Evolutionary conservation across 176 grass and related monocot genomes (phyloP).

Genomic region (Juncus effusus): DNA sequence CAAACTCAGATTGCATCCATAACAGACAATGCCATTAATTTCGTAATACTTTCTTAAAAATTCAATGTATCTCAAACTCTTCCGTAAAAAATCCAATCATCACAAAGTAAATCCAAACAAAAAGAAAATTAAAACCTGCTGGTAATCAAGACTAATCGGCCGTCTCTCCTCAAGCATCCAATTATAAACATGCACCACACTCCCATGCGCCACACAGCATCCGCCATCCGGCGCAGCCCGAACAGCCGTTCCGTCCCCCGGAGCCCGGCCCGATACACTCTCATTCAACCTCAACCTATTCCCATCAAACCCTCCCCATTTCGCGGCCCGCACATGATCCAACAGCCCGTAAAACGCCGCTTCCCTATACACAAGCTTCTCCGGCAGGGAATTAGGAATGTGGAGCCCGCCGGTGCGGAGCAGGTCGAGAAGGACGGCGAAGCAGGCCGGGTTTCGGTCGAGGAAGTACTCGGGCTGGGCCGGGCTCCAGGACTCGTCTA

Average conservation of each 20-base stretch:
- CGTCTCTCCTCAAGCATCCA: slow-evolving; percentile 88
- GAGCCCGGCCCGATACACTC: slow-evolving; percentile 56
- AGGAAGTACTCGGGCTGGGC: slow-evolving; percentile 61
- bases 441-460: slow-evolving; percentile 90
- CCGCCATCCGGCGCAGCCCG: slow-evolving; percentile 80
- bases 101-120: not conserved
- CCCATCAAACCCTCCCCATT: slow-evolving; percentile 77
- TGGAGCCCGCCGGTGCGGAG: slow-evolving; percentile 83
- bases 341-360: slow-evolving; percentile 82
- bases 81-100: not conserved
- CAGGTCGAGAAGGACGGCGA: slow-evolving; percentile 77
- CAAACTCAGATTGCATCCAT: too few relatives aligned
- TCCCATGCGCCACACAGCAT: slow-evolving; percentile 89
- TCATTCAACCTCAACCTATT: slow-evolving; percentile 45
- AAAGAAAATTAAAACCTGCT: slow-evolving; percentile 17
- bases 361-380: slow-evolving; percentile 84
- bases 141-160: slow-evolving; percentile 57
- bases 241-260: slow-evolving; percentile 86
- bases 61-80: too few relatives aligned
- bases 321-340: slow-evolving; percentile 67
- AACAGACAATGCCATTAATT: too few relatives aligned
- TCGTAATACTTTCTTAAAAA: too few relatives aligned
- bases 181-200: slow-evolving; percentile 82
- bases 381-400: slow-evolving; percentile 55
- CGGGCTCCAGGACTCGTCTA: slow-evolving; percentile 86